A percentile compares a stretch with the other conserved stretches of the same genome.
Evolutionary conservation across 2,329 filamentous ascomycete genomes (phyloP).

Genomic region (Plenodomus lindquistii): DNA sequence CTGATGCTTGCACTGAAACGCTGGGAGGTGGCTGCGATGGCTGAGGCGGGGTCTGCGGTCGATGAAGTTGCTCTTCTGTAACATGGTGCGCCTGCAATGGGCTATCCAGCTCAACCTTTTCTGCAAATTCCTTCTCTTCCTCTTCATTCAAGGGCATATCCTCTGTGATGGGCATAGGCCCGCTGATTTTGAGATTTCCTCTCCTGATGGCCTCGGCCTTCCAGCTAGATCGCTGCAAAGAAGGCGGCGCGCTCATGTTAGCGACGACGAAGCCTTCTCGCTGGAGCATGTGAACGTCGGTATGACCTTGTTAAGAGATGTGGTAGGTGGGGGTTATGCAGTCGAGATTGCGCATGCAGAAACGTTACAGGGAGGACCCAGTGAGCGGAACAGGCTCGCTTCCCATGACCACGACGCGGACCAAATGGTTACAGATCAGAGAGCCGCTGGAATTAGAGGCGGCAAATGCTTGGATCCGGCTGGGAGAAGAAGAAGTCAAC

Average conservation of each 20-base stretch:
- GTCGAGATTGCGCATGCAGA: constrained; percentile 29
- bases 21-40: constrained; percentile 15
- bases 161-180: constrained; percentile 45
- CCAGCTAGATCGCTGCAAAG: constrained; percentile 42
- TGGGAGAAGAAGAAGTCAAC: constrained; percentile 16
- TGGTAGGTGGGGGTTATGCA: constrained; percentile 20
- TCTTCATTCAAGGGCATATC: constrained; percentile 40
- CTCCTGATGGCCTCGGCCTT: constrained; percentile 46
- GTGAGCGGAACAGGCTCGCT: constrained; percentile 15
- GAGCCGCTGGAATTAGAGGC: constrained; percentile 14
- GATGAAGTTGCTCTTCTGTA: constrained; percentile 14
- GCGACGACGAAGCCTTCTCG: constrained; percentile 35
- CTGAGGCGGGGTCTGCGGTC: constrained; percentile 16
- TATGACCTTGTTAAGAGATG: constrained; percentile 13
- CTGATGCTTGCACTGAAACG: constrained; percentile 10
- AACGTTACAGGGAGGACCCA: constrained; percentile 26
- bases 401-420: constrained; percentile 20
- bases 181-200: constrained; percentile 45
- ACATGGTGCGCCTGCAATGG: constrained; percentile 19
- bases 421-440: neutral
- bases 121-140: constrained; percentile 37
- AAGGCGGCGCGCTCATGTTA: constrained; percentile 35
- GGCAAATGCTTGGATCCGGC: too few relatives aligned
- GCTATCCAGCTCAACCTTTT: constrained; percentile 22
- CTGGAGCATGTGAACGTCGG: constrained; percentile 36